These are phyloP conservation scores for Podaxis sp. DNA, from an alignment of 768 basidiomycete genomes.

Conservation along the genomic window DNA sequence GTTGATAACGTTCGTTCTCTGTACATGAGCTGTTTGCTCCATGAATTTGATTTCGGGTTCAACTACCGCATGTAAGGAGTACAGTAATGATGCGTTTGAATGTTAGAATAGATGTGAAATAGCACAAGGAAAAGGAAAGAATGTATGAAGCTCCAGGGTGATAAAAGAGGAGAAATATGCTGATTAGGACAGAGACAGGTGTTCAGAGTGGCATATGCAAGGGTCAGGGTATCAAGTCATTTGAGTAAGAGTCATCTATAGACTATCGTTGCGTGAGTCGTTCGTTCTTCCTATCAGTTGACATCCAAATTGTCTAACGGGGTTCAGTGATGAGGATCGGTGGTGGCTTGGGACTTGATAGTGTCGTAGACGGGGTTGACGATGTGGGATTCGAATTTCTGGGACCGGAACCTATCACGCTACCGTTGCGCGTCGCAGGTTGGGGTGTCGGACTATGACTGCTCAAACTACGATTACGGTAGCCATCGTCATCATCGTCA, in stretches of 20 bases:
- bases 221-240: slow-evolving; percentile 2
- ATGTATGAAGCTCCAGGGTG: background rate
- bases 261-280: background rate
- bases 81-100: slow-evolving; percentile 1
- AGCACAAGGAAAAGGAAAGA: background rate
- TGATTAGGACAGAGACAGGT: background rate
- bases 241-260: background rate
- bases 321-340: slow-evolving; percentile 39
- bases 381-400: slow-evolving; percentile 15
- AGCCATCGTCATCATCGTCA: slow-evolving; percentile 26
- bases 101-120: background rate
- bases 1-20: background rate
- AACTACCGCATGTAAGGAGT: background rate
- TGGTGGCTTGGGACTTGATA: slow-evolving; percentile 31
- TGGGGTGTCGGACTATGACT: slow-evolving; percentile 10
- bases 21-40: background rate
- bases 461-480: background rate
- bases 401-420: slow-evolving; percentile 2
- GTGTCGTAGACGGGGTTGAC: slow-evolving; percentile 20
- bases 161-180: background rate
- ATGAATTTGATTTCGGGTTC: background rate
- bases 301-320: slow-evolving; percentile 16
- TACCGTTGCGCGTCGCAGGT: background rate
- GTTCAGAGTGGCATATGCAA: background rate
- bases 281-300: background rate